Evolutionary conservation across 1,284 basidiomycete genomes (phyloP).

Genomic region (Neolentinus lepideus): DNA sequence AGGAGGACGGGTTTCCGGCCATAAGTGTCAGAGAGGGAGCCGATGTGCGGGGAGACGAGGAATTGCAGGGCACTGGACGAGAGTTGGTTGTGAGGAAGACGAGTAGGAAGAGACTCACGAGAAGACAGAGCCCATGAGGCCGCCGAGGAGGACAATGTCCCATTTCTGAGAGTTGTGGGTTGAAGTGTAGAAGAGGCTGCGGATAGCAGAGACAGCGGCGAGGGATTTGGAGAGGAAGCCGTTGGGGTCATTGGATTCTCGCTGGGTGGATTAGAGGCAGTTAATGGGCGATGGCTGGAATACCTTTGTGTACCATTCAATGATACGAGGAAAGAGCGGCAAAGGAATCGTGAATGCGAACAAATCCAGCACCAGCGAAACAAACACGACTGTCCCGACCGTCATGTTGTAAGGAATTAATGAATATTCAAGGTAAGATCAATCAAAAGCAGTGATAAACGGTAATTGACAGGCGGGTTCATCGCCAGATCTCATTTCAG

Average conservation of each 20-base stretch:
- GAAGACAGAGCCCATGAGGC: conserved; percentile 85
- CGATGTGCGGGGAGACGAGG: conserved; percentile 79
- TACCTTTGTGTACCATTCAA: conserved; percentile 83
- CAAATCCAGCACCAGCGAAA: conserved; percentile 80
- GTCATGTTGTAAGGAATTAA: conserved; percentile 39
- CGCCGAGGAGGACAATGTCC: conserved; percentile 81
- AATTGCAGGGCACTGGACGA: conserved; percentile 72
- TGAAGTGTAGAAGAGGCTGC: conserved; percentile 55
- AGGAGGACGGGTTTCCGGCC: conserved; percentile 79
- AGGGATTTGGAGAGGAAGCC: conserved; percentile 71
- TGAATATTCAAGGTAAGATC: too few species aligned
- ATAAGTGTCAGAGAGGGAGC: conserved; percentile 77
- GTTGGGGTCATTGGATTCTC: conserved; percentile 59
- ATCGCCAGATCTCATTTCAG: background rate
- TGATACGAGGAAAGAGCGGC: conserved; percentile 82
- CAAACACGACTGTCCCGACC: conserved; percentile 73
- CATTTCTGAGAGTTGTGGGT: conserved; percentile 60
- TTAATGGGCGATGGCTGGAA: background rate
- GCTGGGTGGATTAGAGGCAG: conserved; percentile 27
- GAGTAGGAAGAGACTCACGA: conserved; percentile 46
- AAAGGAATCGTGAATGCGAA: conserved; percentile 94
- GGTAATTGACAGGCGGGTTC: too few species aligned
- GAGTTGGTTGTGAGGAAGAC: background rate
- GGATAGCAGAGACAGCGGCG: conserved; percentile 50
- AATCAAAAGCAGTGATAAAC: too few species aligned